A percentile compares a stretch with the other conserved stretches of the same genome.
Evolutionary conservation across 2,329 filamentous ascomycete species (phyloP).

Genomic region (Sphaerulina populicola): DNA sequence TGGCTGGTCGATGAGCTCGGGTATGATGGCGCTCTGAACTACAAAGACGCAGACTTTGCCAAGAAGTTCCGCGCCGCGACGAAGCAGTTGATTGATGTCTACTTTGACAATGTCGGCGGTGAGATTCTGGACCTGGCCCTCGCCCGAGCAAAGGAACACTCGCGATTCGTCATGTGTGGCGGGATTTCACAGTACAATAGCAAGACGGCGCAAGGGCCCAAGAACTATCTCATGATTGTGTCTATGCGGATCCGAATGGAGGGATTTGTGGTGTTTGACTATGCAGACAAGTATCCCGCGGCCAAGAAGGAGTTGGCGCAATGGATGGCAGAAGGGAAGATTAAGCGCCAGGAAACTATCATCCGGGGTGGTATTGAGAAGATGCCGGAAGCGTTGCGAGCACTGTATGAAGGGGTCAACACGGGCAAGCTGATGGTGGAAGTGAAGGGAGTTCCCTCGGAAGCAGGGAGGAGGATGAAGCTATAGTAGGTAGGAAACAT

Average conservation of each 20-base stretch:
- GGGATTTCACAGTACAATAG: slow-evolving; percentile 60
- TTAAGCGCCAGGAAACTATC: slow-evolving; percentile 44
- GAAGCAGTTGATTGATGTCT: slow-evolving; percentile 49
- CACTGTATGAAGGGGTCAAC: slow-evolving; percentile 42
- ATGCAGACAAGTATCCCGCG: slow-evolving; percentile 47
- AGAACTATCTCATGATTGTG: slow-evolving; percentile 48
- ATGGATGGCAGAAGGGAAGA: slow-evolving; percentile 44
- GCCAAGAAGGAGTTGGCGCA: slow-evolving; percentile 48
- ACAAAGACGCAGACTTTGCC: slow-evolving; percentile 57
- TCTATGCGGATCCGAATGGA: slow-evolving; percentile 53
- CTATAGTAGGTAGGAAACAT: no score
- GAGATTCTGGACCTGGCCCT: slow-evolving; percentile 61
- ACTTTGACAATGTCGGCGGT: slow-evolving; percentile 65
- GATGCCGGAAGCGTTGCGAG: slow-evolving; percentile 42
- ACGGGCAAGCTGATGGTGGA: slow-evolving; percentile 29
- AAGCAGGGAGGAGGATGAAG: slow-evolving; percentile 10
- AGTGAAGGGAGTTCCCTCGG: slow-evolving; percentile 13
- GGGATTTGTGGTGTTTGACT: slow-evolving; percentile 69
- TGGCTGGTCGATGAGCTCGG: slow-evolving; percentile 58
- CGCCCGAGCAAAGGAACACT: slow-evolving; percentile 49
- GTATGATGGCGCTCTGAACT: slow-evolving; percentile 61
- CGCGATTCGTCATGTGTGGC: slow-evolving; percentile 64
- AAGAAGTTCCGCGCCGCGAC: slow-evolving; percentile 54
- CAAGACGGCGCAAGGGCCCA: slow-evolving; percentile 45
- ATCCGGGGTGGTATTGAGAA: slow-evolving; percentile 42